Percentiles rank a stretch among this genome's conserved stretches.
Conservation (phyloP, 352 stramenopile species). For the Pilasporangium apinafurcum region DNA sequence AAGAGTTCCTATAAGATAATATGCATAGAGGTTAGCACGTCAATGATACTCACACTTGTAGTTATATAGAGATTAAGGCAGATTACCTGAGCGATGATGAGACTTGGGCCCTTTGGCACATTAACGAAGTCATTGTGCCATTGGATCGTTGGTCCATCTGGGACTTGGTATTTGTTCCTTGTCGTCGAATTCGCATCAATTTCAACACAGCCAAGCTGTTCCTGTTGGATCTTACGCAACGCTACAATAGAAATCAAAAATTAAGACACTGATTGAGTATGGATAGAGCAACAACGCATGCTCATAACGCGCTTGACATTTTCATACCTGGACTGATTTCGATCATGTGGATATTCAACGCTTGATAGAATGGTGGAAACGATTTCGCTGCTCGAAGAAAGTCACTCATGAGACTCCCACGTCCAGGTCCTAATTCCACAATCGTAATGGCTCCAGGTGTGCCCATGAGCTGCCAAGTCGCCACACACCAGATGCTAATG, state of each 20-base stretch:
- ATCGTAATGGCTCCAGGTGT: constrained; percentile 69
- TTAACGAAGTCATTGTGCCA: constrained; percentile 88
- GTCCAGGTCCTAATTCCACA: constrained; percentile 89
- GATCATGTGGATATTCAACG: constrained; percentile 87
- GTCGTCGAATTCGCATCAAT: constrained; percentile 18
- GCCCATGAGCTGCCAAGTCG: constrained; percentile 88
- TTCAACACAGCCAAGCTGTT: constrained; percentile 56
- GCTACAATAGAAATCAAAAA: constrained; percentile 15
- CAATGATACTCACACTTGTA: not conserved
- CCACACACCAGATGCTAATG: constrained; percentile 89
- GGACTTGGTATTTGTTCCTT: constrained; percentile 40
- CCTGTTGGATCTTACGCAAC: constrained; percentile 88
- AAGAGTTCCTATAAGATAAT: constrained; percentile 80
- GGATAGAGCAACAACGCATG: not conserved
- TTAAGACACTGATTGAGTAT: not conserved
- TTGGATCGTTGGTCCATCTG: constrained; percentile 40
- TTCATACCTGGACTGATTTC: constrained; percentile 77
- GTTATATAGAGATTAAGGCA: not conserved
- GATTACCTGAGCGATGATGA: constrained; percentile 84
- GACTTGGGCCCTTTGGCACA: constrained; percentile 70
- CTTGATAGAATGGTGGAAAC: constrained; percentile 85
- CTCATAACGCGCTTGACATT: constrained; percentile 1
- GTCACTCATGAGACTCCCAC: constrained; percentile 92
- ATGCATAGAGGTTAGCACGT: not conserved
- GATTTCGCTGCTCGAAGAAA: constrained; percentile 86